Evolutionary conservation across 2,329 filamentous ascomycete species (phyloP).

Genomic region (Phaeosphaeriaceae sp.): DNA sequence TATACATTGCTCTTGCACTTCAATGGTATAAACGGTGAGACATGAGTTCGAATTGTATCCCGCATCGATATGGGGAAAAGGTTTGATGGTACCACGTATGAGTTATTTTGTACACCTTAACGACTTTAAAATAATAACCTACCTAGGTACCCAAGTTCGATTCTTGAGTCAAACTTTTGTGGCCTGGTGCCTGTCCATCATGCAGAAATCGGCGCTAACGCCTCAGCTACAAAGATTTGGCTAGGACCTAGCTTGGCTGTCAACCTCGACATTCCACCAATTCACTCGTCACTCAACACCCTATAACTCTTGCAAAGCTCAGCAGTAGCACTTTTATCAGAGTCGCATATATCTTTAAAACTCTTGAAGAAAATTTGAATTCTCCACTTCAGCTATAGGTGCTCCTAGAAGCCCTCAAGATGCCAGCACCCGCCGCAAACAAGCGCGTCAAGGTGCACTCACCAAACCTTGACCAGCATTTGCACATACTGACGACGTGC

Average conservation of each 20-base stretch:
- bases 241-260: not conserved
- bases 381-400: too few species aligned
- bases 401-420: conserved; percentile 32
- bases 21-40: too few species aligned
- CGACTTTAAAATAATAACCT: too few species aligned
- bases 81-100: too few species aligned
- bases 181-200: conserved; percentile 1
- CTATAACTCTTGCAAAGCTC: not conserved
- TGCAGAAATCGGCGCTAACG: conserved; percentile 1
- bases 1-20: too few species aligned
- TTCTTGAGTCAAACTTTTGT: too few species aligned
- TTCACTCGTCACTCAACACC: too few species aligned
- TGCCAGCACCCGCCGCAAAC: conserved; percentile 61
- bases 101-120: too few species aligned
- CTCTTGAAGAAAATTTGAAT: not conserved
- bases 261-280: not conserved
- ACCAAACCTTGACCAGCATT: not conserved
- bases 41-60: too few species aligned
- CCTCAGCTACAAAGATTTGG: conserved; percentile 4
- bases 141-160: too few species aligned
- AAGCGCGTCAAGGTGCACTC: conserved; percentile 57
- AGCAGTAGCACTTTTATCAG: not conserved
- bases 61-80: too few species aligned
- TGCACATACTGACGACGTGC: conserved; percentile 21
- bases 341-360: not conserved